Evolutionary conservation across 1,284 basidiomycete genomes (phyloP).

Genomic region (Sporisorium iseilematis-ciliati): DNA sequence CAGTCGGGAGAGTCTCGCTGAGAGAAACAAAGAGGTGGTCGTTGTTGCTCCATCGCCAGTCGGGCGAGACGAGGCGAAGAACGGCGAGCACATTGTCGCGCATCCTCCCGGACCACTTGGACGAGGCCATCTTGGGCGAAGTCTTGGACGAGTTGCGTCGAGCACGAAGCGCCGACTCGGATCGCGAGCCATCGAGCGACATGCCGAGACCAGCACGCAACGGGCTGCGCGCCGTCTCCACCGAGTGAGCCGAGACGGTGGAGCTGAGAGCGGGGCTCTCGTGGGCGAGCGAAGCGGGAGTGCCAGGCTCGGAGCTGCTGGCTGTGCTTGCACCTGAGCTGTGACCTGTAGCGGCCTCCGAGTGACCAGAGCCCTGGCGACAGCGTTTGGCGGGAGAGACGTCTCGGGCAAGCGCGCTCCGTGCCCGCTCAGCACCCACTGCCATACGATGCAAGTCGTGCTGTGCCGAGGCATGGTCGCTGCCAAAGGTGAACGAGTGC

Average conservation of each 20-base stretch:
- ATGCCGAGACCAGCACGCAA: slow-evolving; percentile 25
- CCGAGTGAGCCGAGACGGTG: slow-evolving; percentile 32
- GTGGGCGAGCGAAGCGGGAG: slow-evolving; percentile 49
- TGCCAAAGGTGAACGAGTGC: slow-evolving; percentile 40
- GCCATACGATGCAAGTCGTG: slow-evolving; percentile 51
- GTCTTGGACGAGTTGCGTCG: slow-evolving; percentile 37
- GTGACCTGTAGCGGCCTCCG: slow-evolving; percentile 24
- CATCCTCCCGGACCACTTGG: slow-evolving; percentile 45
- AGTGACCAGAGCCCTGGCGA: slow-evolving; percentile 38
- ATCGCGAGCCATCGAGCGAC: slow-evolving; percentile 43
- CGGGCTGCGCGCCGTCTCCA: slow-evolving; percentile 31
- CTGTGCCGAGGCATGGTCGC: slow-evolving; percentile 27
- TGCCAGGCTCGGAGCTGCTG: slow-evolving; percentile 59
- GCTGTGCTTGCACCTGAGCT: slow-evolving; percentile 58
- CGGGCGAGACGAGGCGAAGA: slow-evolving; percentile 51
- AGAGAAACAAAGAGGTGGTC: slow-evolving; percentile 53
- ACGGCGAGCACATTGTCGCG: slow-evolving; percentile 50
- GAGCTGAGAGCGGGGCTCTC: slow-evolving; percentile 38
- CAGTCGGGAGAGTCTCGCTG: slow-evolving; percentile 23
- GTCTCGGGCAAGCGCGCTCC: slow-evolving; percentile 17
- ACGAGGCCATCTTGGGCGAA: slow-evolving; percentile 26
- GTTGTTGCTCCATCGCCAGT: slow-evolving; percentile 61
- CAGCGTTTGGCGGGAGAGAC: slow-evolving; percentile 26
- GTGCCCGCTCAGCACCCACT: slow-evolving; percentile 45
- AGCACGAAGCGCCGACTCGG: slow-evolving; percentile 32